Evolutionary conservation across 306 rosid species (phyloP).

Genomic region (Castanopsis chinensis): DNA sequence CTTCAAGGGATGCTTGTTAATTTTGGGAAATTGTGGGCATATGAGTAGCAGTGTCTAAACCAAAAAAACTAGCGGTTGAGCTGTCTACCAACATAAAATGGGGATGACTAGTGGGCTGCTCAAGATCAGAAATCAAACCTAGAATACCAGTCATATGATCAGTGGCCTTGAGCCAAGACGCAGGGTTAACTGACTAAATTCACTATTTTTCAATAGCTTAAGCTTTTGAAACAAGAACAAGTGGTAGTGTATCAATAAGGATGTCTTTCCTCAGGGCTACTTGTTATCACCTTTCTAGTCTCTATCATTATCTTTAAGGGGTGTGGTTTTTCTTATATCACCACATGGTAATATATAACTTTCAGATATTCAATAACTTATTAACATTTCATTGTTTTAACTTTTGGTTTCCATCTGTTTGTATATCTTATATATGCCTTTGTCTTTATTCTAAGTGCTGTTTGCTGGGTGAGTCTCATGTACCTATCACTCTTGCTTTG

Average conservation of each 20-base stretch:
- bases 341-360: not conserved
- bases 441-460: not conserved
- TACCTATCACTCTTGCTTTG: not conserved
- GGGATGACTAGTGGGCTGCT: too few relatives aligned
- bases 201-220: too few relatives aligned
- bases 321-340: not conserved
- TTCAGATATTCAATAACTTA: not conserved
- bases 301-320: not conserved
- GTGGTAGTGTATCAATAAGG: not conserved
- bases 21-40: too few relatives aligned
- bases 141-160: too few relatives aligned
- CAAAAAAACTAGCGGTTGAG: too few relatives aligned
- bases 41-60: too few relatives aligned
- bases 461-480: not conserved
- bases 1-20: too few relatives aligned
- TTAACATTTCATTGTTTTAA: not conserved
- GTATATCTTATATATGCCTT: not conserved
- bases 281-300: not conserved
- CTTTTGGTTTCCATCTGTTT: not conserved
- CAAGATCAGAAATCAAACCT: too few relatives aligned
- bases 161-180: too few relatives aligned
- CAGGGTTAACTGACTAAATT: too few relatives aligned
- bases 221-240: too few relatives aligned
- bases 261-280: not conserved
- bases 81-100: too few relatives aligned